Base-by-base conservation (phyloP, 495 filamentous ascomycete genomes). In the Xylaria nigripes region DNA sequence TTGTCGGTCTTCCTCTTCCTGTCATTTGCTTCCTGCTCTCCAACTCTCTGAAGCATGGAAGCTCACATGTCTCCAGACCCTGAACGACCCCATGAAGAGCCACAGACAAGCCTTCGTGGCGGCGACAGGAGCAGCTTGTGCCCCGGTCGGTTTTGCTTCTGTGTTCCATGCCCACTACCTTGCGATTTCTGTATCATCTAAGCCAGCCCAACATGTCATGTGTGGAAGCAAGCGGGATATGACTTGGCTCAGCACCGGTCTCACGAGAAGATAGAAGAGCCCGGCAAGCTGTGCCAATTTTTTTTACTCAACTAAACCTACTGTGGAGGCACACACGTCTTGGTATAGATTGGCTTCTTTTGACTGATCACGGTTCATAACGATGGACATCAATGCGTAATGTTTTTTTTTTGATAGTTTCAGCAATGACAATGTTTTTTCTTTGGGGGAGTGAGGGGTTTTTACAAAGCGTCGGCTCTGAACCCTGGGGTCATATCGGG, bases 91-190 rank as follows among this genome's bases (percentile, higher is more conserved):
- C 71, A 74, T 0, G 70, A 71, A 16, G 61, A 66, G 36, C 36
- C 62, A 0, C 57, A 66, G 16, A 51, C 64, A 23, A 61, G 65
- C n/a, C 43, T 74, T 38, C 69, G 72, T 18, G 72, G 72, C 18
- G 72, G 72, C 21, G 60, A 70, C 1, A 63, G 70, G 15, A 50
- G 69, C 27, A 52, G 56, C 0, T 36, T 44, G 12, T 74, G 72
- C 29, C 72, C 72, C 1, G 72, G 72, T 9, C 65, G 69, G 2
- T 74, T 74, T 55, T 74, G 72, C 58, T 74, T 74, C 65, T 68
- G 65, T 45, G 62, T 74, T 18, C 72, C 72, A 1, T 74, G 72
- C 60, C 72, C 72, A 19, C 41, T 74, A 21, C 70, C 70, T 1
- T 72, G 68, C 51, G 68, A 74, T 49, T 74, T 61, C 58, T 72